Evolutionary conservation across 108 stramenopile genomes (phyloP), one percentile per base, ranked within the genome.

Genomic region (Fistulifera pelliculosa): DNA sequence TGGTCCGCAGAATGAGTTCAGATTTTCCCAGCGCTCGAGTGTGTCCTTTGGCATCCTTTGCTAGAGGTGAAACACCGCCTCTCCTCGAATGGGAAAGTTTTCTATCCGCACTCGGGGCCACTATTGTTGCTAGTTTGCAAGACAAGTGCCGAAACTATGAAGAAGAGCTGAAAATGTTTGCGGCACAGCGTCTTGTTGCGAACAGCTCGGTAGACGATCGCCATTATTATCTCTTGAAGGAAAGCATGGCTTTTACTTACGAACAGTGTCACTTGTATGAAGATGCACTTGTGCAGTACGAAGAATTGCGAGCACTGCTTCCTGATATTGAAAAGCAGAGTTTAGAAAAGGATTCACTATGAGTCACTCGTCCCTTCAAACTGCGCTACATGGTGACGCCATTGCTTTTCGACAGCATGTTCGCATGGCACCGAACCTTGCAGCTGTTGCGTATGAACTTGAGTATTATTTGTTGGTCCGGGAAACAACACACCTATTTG

Each of bases 141-240:
- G 85, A 86, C 38, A 75, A 82, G 43, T 76, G 80, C 11, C 63
- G 69, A 13, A 59, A 76, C 28, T 90, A 90, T 54, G 76, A 83
- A 42, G 83, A 83, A 38, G 83, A 85, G 54, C 66, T 90, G 6
- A 54, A 79, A 47, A 61, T 78, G 44, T 56, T 85, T 38, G 52
- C 23, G 10, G 10, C 10, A 14, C 26, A 28, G 27, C 3, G 22
- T 6, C 2, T 17, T 16, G 15, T 40, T 18, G 17, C 54, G 6
- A 0, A 22, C 11, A n/a, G 39, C 0, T 48, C 58, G 18, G 44
- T 35, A 0, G 83, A 90, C 65, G 38, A 83, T 26, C 62, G 70
- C 42, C 69, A 81, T 47, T 90, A 82, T 65, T 90, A 86, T 59
- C 58, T 86, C 41, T 76, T 90, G 31, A 90, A 90, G 55, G 88